A percentile compares a stretch with the other conserved stretches of the same genome.
Conservation (phyloP, 371 early-diverging fungal species). For the Rhizomucor miehei region DNA sequence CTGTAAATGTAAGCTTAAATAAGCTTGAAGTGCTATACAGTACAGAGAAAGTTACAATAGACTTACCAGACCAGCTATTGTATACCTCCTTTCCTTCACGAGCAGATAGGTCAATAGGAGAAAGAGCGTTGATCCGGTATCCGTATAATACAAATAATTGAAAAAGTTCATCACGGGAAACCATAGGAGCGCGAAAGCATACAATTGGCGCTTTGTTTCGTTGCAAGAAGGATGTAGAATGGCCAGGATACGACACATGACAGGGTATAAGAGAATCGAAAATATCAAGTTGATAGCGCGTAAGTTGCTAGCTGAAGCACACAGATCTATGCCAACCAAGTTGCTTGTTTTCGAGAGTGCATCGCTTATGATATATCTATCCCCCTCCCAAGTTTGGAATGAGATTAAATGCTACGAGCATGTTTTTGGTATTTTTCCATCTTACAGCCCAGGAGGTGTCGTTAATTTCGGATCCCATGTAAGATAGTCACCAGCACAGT, state of each 20-base stretch:
- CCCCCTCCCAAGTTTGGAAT: not conserved
- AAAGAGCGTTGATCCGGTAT: constrained; percentile 79
- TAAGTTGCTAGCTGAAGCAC: not conserved
- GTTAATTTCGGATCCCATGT: constrained; percentile 92
- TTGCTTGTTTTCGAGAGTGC: constrained; percentile 5
- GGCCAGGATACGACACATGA: constrained; percentile 32
- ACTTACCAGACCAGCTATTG: constrained; percentile 56
- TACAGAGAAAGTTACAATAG: not conserved
- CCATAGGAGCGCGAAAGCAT: constrained; percentile 59
- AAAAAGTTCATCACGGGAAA: constrained; percentile 87
- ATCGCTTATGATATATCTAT: constrained; percentile 47
- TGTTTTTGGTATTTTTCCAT: not conserved
- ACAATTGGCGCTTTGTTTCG: constrained; percentile 18
- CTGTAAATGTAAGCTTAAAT: constrained; percentile 25
- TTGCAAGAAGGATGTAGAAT: constrained; percentile 28
- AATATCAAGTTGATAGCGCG: constrained; percentile 64
- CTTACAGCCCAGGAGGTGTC: constrained; percentile 94
- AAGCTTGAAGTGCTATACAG: not conserved
- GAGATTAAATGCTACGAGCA: not conserved
- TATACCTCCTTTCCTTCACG: constrained; percentile 45
- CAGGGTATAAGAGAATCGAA: constrained; percentile 46
- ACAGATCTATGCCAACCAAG: not conserved
- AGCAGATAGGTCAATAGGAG: constrained; percentile 70
- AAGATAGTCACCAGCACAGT: constrained; percentile 70
- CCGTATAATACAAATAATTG: constrained; percentile 89